Conservation (phyloP, 805 yeast genomes). For the Lipomyces starkeyi region DNA sequence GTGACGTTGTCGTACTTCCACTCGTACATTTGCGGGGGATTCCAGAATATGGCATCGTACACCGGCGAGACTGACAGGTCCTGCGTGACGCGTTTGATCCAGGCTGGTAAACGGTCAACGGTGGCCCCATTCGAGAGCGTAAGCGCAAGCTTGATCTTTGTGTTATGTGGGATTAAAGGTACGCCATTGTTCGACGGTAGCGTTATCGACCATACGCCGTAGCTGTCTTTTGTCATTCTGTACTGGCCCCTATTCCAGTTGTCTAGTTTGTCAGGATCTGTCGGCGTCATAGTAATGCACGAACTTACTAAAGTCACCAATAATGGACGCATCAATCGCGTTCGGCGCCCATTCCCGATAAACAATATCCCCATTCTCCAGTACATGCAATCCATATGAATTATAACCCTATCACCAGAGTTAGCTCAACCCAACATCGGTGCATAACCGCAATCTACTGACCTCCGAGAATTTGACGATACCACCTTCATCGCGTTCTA, state of each 20-base stretch:
- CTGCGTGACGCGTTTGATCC: conserved; percentile 83
- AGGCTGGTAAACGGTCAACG: conserved; percentile 85
- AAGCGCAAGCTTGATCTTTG: conserved; percentile 70
- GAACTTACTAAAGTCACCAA: conserved; percentile 77
- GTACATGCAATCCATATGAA: conserved; percentile 75
- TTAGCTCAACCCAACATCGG: conserved; percentile 13
- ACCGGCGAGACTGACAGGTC: conserved; percentile 52
- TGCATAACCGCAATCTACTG: not conserved
- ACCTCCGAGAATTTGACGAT: conserved; percentile 66
- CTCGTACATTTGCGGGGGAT: conserved; percentile 65
- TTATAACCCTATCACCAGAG: conserved; percentile 59
- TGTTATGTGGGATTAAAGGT: conserved; percentile 79
- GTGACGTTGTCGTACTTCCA: conserved; percentile 56
- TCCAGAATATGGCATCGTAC: conserved; percentile 94
- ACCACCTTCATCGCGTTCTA: conserved; percentile 67
- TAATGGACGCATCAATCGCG: conserved; percentile 73
- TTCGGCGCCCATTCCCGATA: conserved; percentile 92
- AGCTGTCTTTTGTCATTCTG: conserved; percentile 64
- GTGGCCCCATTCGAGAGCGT: conserved; percentile 68
- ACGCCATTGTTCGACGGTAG: conserved; percentile 63
- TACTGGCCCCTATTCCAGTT: conserved; percentile 70
- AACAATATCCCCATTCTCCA: conserved; percentile 57
- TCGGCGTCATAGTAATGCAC: not conserved
- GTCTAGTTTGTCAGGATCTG: conserved; percentile 44
- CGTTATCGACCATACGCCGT: conserved; percentile 69